Evolutionary conservation across 2,329 filamentous ascomycete genomes (phyloP), one percentile per base, ranked within the genome.

Genomic region (Aspergillus spinulosporus): DNA sequence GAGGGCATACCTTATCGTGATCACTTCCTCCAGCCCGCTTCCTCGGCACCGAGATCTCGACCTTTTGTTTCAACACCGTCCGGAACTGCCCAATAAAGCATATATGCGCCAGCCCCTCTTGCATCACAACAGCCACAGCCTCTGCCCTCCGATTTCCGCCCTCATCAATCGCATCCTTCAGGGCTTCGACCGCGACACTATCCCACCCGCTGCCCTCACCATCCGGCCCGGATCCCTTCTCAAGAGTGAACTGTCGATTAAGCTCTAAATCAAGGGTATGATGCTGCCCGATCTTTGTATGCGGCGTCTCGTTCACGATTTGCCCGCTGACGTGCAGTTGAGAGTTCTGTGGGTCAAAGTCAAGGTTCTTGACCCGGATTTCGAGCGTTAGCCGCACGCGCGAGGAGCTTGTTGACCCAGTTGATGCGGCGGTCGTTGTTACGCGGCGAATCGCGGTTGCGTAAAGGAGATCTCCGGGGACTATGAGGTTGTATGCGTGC

Each of bases 121-220:
- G 90, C 88, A 99, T 93, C 26, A 97, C 89, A 0, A 97, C 88
- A 0, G 94, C 93, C 54, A 92, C 90, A 14, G 96, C 82, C 59
- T 93, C 88, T 1, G 91, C 92, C 59, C 89, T 86, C 67, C 88
- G 87, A 62, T 90, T 88, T 3, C 74, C 73, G 1, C 74, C 65
- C 64, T 89, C 85, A 65, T 90, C 87, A 11, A 93, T 82, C 0
- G 92, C 88, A 71, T 96, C 90, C 55, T 84, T 80, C 8, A 99
- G 82, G 45, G 89, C 88, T 57, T 89, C 86, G 47, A 88, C 78
- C 3, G 92, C 90, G 8, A 99, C 86, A 63, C 88, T 92, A 73
- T 99, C 94, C 94, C 94, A 99, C 42, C 92, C 84, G 37, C 70
- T 76, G 37, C 74, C 72, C 54, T 72, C 71, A 26, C 71, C 71